Percentiles rank a stretch among this genome's conserved stretches.
Evolutionary conservation across 306 rosid genomes (phyloP).

Genomic region (Astragalus membranaceus): DNA sequence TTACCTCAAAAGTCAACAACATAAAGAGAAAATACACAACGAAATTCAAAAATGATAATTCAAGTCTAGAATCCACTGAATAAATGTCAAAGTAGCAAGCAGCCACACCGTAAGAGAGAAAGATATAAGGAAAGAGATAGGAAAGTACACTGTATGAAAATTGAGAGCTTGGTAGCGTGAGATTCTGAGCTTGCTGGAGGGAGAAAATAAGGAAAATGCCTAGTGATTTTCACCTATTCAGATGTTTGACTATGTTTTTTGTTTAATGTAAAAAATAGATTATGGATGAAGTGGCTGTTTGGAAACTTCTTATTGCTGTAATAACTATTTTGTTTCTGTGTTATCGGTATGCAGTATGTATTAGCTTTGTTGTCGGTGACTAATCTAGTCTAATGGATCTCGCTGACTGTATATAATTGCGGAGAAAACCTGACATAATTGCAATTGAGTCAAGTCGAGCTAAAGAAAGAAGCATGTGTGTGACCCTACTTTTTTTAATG

Average conservation of each 20-base stretch:
- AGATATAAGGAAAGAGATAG: background rate
- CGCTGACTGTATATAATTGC: too few relatives aligned
- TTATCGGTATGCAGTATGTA: too few relatives aligned
- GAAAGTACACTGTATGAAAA: background rate
- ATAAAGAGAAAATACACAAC: background rate
- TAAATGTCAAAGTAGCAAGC: background rate
- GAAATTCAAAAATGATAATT: constrained; percentile 1
- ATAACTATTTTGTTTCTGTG: too few relatives aligned
- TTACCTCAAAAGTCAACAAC: background rate
- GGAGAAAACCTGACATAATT: too few relatives aligned
- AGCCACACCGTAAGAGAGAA: background rate
- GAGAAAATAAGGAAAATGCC: background rate
- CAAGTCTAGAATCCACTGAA: background rate
- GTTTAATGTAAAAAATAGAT: background rate
- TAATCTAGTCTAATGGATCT: too few relatives aligned
- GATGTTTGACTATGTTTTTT: background rate
- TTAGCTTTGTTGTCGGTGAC: too few relatives aligned
- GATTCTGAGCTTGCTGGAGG: constrained; percentile 6
- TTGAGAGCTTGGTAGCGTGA: background rate
- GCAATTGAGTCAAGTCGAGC: too few relatives aligned
- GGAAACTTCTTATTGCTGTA: too few relatives aligned
- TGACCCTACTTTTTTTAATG: too few relatives aligned
- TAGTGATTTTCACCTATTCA: background rate
- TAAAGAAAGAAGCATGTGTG: too few relatives aligned
- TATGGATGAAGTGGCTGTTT: background rate